Evolutionary conservation across 2,329 filamentous ascomycete genomes (phyloP).

Genomic region (Aspergillus arachidicola): DNA sequence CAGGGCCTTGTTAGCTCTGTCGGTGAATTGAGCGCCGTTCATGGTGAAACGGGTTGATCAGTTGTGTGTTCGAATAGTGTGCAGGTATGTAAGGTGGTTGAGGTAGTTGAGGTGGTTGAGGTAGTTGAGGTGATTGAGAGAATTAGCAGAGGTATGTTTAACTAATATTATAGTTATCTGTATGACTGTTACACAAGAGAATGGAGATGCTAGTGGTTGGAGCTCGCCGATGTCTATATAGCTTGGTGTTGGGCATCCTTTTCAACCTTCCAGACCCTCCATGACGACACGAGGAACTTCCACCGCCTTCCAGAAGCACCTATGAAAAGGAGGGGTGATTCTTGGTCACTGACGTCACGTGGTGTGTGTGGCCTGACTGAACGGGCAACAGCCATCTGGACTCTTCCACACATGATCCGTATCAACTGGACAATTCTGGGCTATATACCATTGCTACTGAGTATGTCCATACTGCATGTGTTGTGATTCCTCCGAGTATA

Average conservation of each 20-base stretch:
- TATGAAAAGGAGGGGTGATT: background rate
- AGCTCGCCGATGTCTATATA: slow-evolving; percentile 7
- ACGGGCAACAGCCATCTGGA: background rate
- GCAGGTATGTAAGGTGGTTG: background rate
- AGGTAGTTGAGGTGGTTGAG: background rate
- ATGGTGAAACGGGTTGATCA: slow-evolving; percentile 30
- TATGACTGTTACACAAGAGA: background rate
- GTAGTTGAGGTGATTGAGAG: background rate
- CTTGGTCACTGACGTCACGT: slow-evolving; percentile 18
- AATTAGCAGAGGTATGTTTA: background rate
- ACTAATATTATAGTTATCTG: background rate
- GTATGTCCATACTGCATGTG: no score
- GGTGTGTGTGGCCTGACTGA: background rate
- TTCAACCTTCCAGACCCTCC: slow-evolving; percentile 15
- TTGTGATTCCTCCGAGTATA: background rate
- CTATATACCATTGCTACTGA: background rate
- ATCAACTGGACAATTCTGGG: background rate
- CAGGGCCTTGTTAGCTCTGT: slow-evolving; percentile 86
- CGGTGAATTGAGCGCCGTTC: slow-evolving; percentile 73
- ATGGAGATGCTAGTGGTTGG: background rate
- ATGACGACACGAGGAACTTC: slow-evolving; percentile 37
- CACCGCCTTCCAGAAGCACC: slow-evolving; percentile 40
- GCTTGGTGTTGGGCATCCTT: slow-evolving; percentile 13
- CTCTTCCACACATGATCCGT: background rate
- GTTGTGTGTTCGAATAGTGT: background rate